phyloP scores from a whole-genome alignment of 2,329 filamentous ascomycete species.

The Zymoseptoria passerinii region DNA sequence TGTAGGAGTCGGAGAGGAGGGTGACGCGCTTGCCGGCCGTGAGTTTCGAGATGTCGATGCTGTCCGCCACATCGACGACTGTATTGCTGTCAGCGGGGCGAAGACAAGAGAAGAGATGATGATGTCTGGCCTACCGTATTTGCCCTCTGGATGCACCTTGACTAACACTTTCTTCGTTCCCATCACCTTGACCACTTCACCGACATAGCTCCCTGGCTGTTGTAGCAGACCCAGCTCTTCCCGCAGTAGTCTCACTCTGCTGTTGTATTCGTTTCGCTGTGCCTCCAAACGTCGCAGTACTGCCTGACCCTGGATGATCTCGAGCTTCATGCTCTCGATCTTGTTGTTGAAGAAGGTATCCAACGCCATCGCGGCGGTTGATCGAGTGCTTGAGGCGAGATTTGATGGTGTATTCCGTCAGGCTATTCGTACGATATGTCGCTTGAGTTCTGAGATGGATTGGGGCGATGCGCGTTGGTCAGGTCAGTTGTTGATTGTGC shows the following conservation, averaged over 20 bases:
- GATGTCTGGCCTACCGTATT: conserved; percentile 68
- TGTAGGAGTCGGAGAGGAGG: conserved; percentile 93
- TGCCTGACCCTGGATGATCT: conserved; percentile 98
- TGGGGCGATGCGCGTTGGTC: conserved; percentile 1
- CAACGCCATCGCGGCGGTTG: conserved; percentile 72
- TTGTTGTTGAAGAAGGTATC: conserved; percentile 99
- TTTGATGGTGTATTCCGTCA: not conserved
- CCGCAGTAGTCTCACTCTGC: conserved; percentile 82
- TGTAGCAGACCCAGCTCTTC: conserved; percentile 94
- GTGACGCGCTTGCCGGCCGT: conserved; percentile 96
- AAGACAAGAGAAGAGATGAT: not conserved
- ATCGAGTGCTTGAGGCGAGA: not conserved
- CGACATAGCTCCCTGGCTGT: conserved; percentile 95
- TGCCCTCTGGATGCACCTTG: conserved; percentile 97
- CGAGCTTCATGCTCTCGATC: conserved; percentile 99
- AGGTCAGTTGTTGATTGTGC: not conserved
- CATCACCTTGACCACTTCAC: conserved; percentile 99
- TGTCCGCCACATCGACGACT: conserved; percentile 96
- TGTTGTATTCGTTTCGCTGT: conserved; percentile 99
- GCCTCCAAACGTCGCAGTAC: conserved; percentile 91
- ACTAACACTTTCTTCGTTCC: conserved; percentile 98
- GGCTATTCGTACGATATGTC: not conserved
- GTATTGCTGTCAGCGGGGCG: conserved; percentile 1
- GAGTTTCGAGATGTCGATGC: conserved; percentile 89
- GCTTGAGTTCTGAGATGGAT: not conserved